phyloP scores from a whole-genome alignment of 1,284 basidiomycete genomes.

The Phlebopus sp. region DNA sequence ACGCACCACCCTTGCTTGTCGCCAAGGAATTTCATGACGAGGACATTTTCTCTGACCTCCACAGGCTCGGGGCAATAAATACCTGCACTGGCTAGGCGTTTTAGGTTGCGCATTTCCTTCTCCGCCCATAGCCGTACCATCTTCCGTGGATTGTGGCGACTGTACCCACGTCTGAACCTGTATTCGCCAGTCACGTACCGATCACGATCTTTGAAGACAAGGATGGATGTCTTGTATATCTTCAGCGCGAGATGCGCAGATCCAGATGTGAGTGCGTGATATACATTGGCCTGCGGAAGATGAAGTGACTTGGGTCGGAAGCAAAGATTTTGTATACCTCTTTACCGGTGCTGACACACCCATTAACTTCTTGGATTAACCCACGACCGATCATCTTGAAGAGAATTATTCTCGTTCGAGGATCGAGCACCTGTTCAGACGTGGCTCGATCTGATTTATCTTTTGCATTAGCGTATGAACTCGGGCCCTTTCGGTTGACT shows the following conservation, averaged over 20 bases:
- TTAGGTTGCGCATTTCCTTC: slow-evolving; percentile 97
- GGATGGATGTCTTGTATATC: slow-evolving; percentile 98
- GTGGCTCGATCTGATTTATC: slow-evolving; percentile 95
- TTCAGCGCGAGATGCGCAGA: slow-evolving; percentile 81
- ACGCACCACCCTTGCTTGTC: slow-evolving; percentile 76
- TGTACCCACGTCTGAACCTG: slow-evolving; percentile 92
- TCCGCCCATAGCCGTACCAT: slow-evolving; percentile 99
- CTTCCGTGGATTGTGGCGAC: slow-evolving; percentile 91
- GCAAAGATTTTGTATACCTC: slow-evolving; percentile 56
- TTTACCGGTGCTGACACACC: slow-evolving; percentile 94
- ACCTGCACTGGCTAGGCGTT: slow-evolving; percentile 78
- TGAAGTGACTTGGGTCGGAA: slow-evolving; percentile 6
- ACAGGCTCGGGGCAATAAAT: slow-evolving; percentile 86
- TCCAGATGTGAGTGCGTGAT: slow-evolving; percentile 75
- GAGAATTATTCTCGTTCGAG: slow-evolving; percentile 84
- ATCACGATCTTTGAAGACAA: slow-evolving; percentile 96
- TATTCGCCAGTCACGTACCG: slow-evolving; percentile 92
- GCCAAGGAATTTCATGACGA: slow-evolving; percentile 95
- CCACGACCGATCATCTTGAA: slow-evolving; percentile 93
- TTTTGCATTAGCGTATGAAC: slow-evolving; percentile 80
- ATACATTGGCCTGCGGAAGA: slow-evolving; percentile 79
- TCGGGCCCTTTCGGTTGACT: slow-evolving; percentile 86
- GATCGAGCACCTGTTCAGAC: slow-evolving; percentile 91
- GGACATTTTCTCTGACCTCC: slow-evolving; percentile 94
- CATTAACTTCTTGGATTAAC: slow-evolving; percentile 84